Evolutionary conservation across 371 early-diverging fungal genomes (phyloP).

Genomic region (Mortierella sp.): DNA sequence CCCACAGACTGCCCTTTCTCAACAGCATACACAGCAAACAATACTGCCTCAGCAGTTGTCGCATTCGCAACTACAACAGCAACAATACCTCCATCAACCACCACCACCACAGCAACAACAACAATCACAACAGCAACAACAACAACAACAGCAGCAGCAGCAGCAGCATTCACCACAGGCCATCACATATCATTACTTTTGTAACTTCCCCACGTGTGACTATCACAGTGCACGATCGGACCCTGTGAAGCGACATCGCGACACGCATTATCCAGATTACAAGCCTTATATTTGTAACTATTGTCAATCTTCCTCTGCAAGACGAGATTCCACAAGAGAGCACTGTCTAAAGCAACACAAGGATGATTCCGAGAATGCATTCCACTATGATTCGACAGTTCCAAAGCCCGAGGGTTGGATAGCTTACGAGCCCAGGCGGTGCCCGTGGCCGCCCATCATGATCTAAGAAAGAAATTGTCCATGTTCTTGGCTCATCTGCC

Average conservation of each 20-base stretch:
- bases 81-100: too few species aligned
- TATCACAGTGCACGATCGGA: constrained; percentile 52
- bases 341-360: constrained; percentile 53
- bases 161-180: constrained; percentile 16
- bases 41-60: neutral
- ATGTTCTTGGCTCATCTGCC: too few species aligned
- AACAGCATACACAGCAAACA: neutral
- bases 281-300: constrained; percentile 52
- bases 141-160: neutral
- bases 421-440: constrained; percentile 50
- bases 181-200: constrained; percentile 52
- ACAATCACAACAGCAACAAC: neutral
- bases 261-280: constrained; percentile 52
- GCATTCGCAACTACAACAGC: neutral
- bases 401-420: constrained; percentile 54
- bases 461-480: constrained; percentile 7
- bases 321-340: constrained; percentile 49
- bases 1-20: neutral
- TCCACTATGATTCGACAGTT: constrained; percentile 33
- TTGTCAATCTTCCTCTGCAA: constrained; percentile 43
- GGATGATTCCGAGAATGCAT: constrained; percentile 49
- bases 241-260: constrained; percentile 52
- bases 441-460: constrained; percentile 53
- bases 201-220: constrained; percentile 48
- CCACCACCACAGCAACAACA: neutral